Percentiles rank a stretch among this genome's conserved stretches.
phyloP scores from a whole-genome alignment of 2,329 filamentous ascomycete species.

The Calycina herbarum region DNA sequence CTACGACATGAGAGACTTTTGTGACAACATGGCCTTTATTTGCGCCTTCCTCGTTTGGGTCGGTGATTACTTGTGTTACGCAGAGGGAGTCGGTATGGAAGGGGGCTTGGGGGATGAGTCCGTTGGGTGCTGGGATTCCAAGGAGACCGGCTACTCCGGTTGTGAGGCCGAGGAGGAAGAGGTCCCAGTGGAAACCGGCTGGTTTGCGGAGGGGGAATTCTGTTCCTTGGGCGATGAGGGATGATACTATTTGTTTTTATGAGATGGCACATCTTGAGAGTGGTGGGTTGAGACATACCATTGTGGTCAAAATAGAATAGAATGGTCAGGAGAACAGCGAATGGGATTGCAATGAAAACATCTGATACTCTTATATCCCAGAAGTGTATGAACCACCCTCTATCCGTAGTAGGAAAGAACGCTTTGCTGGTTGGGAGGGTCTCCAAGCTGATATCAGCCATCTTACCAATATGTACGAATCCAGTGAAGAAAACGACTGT shows the following conservation, averaged over 20 bases:
- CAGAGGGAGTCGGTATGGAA: conserved; percentile 80
- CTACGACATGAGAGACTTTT: conserved; percentile 64
- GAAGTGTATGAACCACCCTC: conserved; percentile 77
- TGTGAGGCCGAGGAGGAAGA: conserved; percentile 77
- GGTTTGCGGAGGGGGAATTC: conserved; percentile 80
- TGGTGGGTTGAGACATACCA: conserved; percentile 47
- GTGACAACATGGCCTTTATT: conserved; percentile 59
- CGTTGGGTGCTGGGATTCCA: conserved; percentile 79
- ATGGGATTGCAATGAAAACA: conserved; percentile 83
- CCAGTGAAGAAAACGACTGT: conserved; percentile 87
- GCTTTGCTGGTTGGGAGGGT: conserved; percentile 73
- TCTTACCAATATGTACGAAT: conserved; percentile 82
- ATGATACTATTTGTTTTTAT: conserved; percentile 58
- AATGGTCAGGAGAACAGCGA: conserved; percentile 78
- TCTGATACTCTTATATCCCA: conserved; percentile 74
- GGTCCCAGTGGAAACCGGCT: conserved; percentile 82
- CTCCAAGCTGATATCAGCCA: conserved; percentile 68
- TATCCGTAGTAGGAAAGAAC: conserved; percentile 74
- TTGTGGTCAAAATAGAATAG: conserved; percentile 92
- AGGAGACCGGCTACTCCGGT: conserved; percentile 74
- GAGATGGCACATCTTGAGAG: neutral
- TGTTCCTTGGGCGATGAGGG: conserved; percentile 78
- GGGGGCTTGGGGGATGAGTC: conserved; percentile 79
- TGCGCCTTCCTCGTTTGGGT: conserved; percentile 50
- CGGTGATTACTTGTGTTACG: conserved; percentile 58